Base-by-base conservation (phyloP, 257 asterid species). In the Solanum medicagineum region DNA sequence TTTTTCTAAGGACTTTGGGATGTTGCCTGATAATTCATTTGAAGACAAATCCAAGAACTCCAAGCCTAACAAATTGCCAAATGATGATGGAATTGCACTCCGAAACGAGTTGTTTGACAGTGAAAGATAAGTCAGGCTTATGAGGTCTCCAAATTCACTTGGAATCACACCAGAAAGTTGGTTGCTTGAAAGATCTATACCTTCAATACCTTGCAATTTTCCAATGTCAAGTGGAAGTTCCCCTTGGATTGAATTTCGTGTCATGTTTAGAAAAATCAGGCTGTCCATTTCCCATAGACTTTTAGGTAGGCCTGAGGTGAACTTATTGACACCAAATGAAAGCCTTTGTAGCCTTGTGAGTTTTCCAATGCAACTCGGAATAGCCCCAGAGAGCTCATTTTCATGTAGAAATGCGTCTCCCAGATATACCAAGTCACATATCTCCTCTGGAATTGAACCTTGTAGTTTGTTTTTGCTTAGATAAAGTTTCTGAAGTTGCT, bases 61-160 rank as follows among this genome's bases (percentile, higher is more conserved):
- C 54, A 70, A 40, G 26, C 54, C 1, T 19, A 86, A 75, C 88
- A 90, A 81, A 44, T 54, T 66, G 6, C 91, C 92, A 22, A 88
- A 77, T 20, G 93, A 80, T 19, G 80, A 17, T 15, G 93, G 92
- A 87, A 91, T 91, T 16, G 84, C 71, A 54, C 93, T 90, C 26
- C 71, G 75, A 1, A 91, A 88, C 13, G 86, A 84, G 83, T 90
- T 88, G 36, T 87, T 74, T 63, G 91, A 88, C 42, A 91, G 85
- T 42, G 83, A 85, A 26, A 91, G 87, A 80, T 86, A 60, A 20
- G 84, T 83, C 68, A 91, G 81, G 44, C 6, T 40, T 69, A 3
- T 12, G 5, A 88, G 89, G 53, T 83, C 83, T 20, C 91, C 92
- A 1, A 90, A 36, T 45, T 90, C n/a, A 26, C 75, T 79, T 53